phyloP scores from a whole-genome alignment of 106 monocot genomes.

The Narthecium ossifragum region DNA sequence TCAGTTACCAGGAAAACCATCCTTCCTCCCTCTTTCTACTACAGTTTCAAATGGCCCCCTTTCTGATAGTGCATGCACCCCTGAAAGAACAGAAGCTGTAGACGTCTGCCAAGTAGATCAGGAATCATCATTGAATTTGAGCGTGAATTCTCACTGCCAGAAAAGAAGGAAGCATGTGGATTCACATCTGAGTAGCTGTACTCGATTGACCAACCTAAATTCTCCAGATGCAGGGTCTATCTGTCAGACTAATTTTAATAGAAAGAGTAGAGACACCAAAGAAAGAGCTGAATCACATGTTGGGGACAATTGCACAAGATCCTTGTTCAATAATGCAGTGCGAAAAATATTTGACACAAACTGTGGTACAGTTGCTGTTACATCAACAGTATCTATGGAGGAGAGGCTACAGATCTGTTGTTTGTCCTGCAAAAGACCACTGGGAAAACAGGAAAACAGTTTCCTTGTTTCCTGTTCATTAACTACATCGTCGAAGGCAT shows the following conservation, averaged over 20 bases:
- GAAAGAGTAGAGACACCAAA: not conserved
- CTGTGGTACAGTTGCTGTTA: slow-evolving; percentile 1
- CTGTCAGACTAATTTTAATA: slow-evolving; percentile 3
- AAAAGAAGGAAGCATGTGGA: slow-evolving; percentile 48
- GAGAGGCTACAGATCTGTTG: slow-evolving; percentile 51
- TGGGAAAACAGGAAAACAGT: slow-evolving; percentile 44
- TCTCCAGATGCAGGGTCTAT: slow-evolving; percentile 15
- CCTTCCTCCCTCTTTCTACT: slow-evolving; percentile 15
- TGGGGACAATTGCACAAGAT: not conserved
- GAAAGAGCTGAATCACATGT: slow-evolving; percentile 5
- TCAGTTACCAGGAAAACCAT: slow-evolving; percentile 3
- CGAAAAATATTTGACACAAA: not conserved
- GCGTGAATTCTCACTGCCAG: slow-evolving; percentile 60
- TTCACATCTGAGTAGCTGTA: slow-evolving; percentile 18
- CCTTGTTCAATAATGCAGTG: not conserved
- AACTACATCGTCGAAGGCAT: slow-evolving; percentile 45
- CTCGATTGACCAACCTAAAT: slow-evolving; percentile 12
- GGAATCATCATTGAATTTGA: slow-evolving; percentile 39
- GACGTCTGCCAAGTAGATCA: slow-evolving; percentile 19
- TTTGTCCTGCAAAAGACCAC: slow-evolving; percentile 39
- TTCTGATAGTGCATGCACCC: slow-evolving; percentile 22
- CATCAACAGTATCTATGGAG: slow-evolving; percentile 4
- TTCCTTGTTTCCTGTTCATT: slow-evolving; percentile 49
- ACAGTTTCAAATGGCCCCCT: slow-evolving; percentile 30
- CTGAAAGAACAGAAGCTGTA: slow-evolving; percentile 26